Evolutionary conservation across 352 stramenopile genomes (phyloP).

Genomic region (Phytophthora podocarpi): DNA sequence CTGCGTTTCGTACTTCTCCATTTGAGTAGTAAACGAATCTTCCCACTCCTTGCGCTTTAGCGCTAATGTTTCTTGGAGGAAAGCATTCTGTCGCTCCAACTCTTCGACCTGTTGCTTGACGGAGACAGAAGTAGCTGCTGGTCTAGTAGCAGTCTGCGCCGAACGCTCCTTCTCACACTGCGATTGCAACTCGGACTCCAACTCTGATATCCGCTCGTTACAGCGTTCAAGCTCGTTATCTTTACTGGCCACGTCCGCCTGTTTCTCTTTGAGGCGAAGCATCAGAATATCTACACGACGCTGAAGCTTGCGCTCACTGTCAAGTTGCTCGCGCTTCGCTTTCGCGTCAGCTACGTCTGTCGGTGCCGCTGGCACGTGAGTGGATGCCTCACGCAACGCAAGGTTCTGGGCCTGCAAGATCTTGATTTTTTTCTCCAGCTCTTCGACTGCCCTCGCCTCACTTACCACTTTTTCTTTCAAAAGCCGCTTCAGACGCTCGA

Average conservation of each 20-base stretch:
- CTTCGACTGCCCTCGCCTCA: slow-evolving; percentile 53
- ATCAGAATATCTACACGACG: slow-evolving; percentile 68
- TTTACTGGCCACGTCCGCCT: slow-evolving; percentile 49
- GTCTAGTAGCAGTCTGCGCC: slow-evolving; percentile 1
- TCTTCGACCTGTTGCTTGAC: slow-evolving; percentile 42
- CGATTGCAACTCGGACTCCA: slow-evolving; percentile 42
- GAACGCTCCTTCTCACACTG: slow-evolving; percentile 30
- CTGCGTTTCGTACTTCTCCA: slow-evolving; percentile 61
- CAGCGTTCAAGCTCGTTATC: slow-evolving; percentile 50
- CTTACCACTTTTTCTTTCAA: slow-evolving; percentile 64
- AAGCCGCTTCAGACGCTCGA: slow-evolving; percentile 56
- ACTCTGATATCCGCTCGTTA: slow-evolving; percentile 34
- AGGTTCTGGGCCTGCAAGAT: slow-evolving; percentile 81
- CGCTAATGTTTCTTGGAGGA: slow-evolving; percentile 60
- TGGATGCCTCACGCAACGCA: slow-evolving; percentile 63
- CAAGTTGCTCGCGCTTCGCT: slow-evolving; percentile 45
- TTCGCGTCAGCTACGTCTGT: slow-evolving; percentile 7
- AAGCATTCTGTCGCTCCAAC: slow-evolving; percentile 56
- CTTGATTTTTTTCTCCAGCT: slow-evolving; percentile 72
- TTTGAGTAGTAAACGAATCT: slow-evolving; percentile 45
- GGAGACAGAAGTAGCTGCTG: neutral
- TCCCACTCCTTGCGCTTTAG: slow-evolving; percentile 79
- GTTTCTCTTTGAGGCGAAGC: slow-evolving; percentile 73
- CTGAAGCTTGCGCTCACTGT: slow-evolving; percentile 75
- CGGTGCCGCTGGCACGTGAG: neutral